Conservation (phyloP, 345 rosid genomes). For the Theobroma cacao region DNA sequence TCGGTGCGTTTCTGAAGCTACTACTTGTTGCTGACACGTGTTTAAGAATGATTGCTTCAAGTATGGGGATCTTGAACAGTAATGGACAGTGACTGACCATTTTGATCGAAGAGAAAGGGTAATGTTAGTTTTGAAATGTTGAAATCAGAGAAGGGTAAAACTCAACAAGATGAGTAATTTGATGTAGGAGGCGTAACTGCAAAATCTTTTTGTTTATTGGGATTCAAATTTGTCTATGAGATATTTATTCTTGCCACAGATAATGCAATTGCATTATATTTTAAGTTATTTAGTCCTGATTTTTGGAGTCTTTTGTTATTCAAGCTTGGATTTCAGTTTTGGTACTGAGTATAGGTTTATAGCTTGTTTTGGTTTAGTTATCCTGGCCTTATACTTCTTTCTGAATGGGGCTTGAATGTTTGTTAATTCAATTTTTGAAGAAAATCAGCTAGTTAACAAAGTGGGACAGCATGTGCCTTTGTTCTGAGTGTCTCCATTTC, state of each 20-base stretch:
- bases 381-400: neutral
- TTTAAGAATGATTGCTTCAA: neutral
- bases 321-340: neutral
- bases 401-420: neutral
- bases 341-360: neutral
- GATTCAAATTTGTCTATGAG: neutral
- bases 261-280: neutral
- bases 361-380: neutral
- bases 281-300: neutral
- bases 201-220: neutral
- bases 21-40: neutral
- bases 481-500: neutral
- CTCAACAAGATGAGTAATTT: neutral
- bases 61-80: neutral
- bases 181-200: neutral
- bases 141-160: neutral
- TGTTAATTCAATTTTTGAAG: neutral
- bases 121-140: neutral
- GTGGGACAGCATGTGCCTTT: neutral
- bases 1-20: slow-evolving; percentile 10
- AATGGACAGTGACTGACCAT: neutral
- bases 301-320: neutral
- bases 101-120: neutral
- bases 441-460: neutral
- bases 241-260: neutral